Evolutionary conservation across 2,329 filamentous ascomycete genomes (phyloP), one percentile per base, ranked within the genome.

Genomic region (Cadophora sp.): DNA sequence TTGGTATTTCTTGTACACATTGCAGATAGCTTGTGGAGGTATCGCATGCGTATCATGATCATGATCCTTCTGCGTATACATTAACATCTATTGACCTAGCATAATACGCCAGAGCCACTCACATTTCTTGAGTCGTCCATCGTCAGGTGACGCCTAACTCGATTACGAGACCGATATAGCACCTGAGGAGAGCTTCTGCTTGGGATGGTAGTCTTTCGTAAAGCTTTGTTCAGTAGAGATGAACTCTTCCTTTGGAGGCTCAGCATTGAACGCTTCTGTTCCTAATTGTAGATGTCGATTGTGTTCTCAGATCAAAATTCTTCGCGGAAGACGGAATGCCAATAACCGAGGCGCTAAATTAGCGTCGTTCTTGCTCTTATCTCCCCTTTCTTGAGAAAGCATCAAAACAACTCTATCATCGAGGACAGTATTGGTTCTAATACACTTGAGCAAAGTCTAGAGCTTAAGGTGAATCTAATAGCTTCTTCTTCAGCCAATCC

Each of bases 1-100:
- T 48, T 76, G 73, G 51, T 77, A 77, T 55, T 73, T 75, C 56
- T 76, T 76, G 45, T 76, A 77, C n/a, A 71, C 63, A 68, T 76
- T 71, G 39, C 75, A 76, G 16, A 77, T 74, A 36, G 72, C 73
- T 50, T 76, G 73, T 4, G 75, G 75, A 3, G 75, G 75, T n/a
- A 75, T 68, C n/a, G 75, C 75, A 68, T 77, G 75, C 2, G 75
- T 76, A 66, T 77, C 74, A 74, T 74, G 72, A 4, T 65, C 62
- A 66, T 73, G 72, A 33, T 70, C 65, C 51, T 66, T 70, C 70
- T 72, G 3, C 8, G 22, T 22, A 7, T 18, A 41, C 20, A 4
- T 36, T 13, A 27, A 14, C 18, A 22, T 50, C 11, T 51, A 2
- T 22, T 22, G 11, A 4, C 14, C 16, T 22, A 30, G 39, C 20